Evolutionary conservation across 208 protist genomes (phyloP), one percentile per base, ranked within the genome.

Genomic region (Leishmania turanica): DNA sequence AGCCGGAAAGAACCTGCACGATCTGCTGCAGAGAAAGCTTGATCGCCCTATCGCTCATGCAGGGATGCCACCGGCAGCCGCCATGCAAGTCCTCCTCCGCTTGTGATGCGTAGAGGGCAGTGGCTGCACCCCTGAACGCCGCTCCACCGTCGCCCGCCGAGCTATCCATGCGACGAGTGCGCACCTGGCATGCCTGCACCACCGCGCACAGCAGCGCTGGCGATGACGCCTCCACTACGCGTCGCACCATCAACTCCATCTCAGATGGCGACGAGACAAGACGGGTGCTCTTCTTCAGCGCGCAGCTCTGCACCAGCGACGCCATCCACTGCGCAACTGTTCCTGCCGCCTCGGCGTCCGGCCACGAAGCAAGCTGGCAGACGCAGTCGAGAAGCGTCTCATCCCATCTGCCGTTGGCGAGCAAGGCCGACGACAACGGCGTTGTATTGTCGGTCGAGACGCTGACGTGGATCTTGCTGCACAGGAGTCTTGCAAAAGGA

Each of bases 11-110:
- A 17, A 92, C 79, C 34, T 85, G 60, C 42, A 87, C 78, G 13
- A 91, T 76, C 47, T 87, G 88, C 72, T 95, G 86, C 31, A 95
- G 80, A 53, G 87, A 92, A 47, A 84, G 40, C 75, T 85, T 88
- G 24, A 90, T 86, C 24, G 87, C 75, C 27, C 76, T 34, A 15
- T 77, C 64, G 45, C 79, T 78, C 24, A 93, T 54, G 9, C 71
- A 64, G 8, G 82, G 64, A n/a, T 81, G 75, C 82, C 86, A 89
- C 64, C 84, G 80, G 42, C 80, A 74, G 7, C 53, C 56, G 11
- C 54, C 84, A 51, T 34, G 72, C 31, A 84, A 65, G 51, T 65
- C n/a, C 27, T 78, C 79, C 37, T 82, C 75, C 5, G 60, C 58
- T 19, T 53, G 49, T 31, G 69, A 75, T 40, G 24, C 15, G 80